Percentiles rank a stretch among this genome's conserved stretches.
phyloP scores from a whole-genome alignment of 192 early-diverging fungal species.

The Podila clonocystis region DNA sequence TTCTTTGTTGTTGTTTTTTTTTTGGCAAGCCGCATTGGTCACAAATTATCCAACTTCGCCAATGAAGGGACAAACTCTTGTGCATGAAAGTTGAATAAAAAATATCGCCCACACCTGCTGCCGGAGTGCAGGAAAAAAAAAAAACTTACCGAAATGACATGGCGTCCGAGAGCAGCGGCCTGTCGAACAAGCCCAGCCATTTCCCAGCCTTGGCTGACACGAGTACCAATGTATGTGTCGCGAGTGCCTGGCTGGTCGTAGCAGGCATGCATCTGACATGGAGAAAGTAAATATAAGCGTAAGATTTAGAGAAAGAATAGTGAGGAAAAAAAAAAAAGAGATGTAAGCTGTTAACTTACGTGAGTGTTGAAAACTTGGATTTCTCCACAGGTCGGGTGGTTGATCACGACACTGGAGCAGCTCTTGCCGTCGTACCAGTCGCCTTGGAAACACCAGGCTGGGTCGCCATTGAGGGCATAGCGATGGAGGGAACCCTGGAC shows the following conservation, averaged over 20 bases:
- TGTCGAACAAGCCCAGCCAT: constrained; percentile 51
- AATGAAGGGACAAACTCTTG: not conserved
- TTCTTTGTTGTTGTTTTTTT: not conserved
- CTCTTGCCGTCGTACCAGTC: constrained; percentile 70
- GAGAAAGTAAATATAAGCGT: not conserved
- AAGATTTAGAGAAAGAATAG: not conserved
- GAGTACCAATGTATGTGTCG: constrained; percentile 59
- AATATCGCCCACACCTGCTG: not conserved
- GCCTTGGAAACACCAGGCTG: constrained; percentile 61
- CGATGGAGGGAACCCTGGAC: constrained; percentile 49
- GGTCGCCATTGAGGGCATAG: constrained; percentile 60
- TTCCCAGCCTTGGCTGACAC: constrained; percentile 65
- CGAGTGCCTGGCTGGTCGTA: constrained; percentile 54
- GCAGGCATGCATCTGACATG: constrained; percentile 60
- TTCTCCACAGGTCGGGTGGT: constrained; percentile 60
- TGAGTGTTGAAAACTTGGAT: constrained; percentile 68
- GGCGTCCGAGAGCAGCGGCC: constrained; percentile 57
- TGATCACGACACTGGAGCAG: constrained; percentile 53
- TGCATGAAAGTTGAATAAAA: not conserved
- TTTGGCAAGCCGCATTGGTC: not conserved
- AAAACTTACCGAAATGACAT: constrained; percentile 63
- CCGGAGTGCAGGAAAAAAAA: not conserved
- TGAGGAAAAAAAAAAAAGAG: not conserved
- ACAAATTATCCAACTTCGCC: not conserved
- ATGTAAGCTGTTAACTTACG: constrained; percentile 32